Evolutionary conservation across 768 basidiomycete species (phyloP), one percentile per base, ranked within the genome.

Genomic region (Lentinula edodes): DNA sequence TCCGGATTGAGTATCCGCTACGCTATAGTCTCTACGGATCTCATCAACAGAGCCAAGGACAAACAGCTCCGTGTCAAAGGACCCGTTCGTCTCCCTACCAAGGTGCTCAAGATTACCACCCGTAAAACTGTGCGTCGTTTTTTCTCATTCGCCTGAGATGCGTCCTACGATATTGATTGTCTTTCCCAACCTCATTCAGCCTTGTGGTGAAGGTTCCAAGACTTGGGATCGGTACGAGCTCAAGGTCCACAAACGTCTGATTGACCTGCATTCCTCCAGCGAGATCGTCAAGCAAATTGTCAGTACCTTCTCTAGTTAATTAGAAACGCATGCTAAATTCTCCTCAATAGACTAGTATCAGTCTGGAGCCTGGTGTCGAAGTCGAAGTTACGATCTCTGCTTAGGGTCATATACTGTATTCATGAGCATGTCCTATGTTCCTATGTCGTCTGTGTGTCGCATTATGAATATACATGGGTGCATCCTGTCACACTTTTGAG

Each of bases 231-330:
- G 93, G 70, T 98, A 95, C 80, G 96, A 99, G 80, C 89, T 99
- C 80, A 95, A 95, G 83, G 83, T 99, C 64, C 96, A 99, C 89
- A 99, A 99, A 83, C 92, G 97, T 71, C 84, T 99, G 75, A 98
- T 99, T 72, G 97, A 99, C 83, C 82, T 99, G 68, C 93, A 96
- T 83, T 95, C 97, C 56, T 96, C 95, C 65, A 92, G 92, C 74
- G 97, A 98, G 80, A 91, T 98, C 67, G 97, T 99, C 81, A 99
- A 98, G 86, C 96, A 98, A 80, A 99, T 99, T 72, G 96, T 98
- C 68, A 72, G 93, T 81, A 28, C 23, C 52, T 16, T n/a, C 15
- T 43, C 43, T 58, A 38, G 38, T 3, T 5, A 36, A 5, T 15
- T n/a, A 60, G 39, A 35, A 42, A 61, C 16, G 18, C 43, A 16